These are phyloP conservation scores for Exophiala xenobiotica DNA, from an alignment of 2,329 filamentous ascomycete species.

Conservation along the genomic window DNA sequence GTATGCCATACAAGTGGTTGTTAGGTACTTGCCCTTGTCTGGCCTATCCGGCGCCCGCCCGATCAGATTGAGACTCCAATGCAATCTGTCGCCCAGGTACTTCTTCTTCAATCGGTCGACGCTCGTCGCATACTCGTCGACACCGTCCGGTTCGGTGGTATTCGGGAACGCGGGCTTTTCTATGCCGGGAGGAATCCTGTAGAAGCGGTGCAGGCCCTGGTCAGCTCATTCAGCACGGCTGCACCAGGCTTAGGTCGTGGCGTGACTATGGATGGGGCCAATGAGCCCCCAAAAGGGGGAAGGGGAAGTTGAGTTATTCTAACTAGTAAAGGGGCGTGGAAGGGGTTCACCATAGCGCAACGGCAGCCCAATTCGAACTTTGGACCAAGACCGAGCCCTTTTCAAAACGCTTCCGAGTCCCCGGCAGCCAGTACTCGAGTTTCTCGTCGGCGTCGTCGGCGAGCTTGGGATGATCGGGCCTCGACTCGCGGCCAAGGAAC, in stretches of 20 bases:
- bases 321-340: background rate
- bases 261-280: too few relatives aligned
- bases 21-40: conserved; percentile 15
- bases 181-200: conserved; percentile 19
- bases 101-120: conserved; percentile 17
- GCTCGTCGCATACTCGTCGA: conserved; percentile 13
- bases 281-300: too few relatives aligned
- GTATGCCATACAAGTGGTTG: too few relatives aligned
- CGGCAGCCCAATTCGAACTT: conserved; percentile 15
- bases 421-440: conserved; percentile 14
- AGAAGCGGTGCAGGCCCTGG: too few relatives aligned
- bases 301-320: too few relatives aligned
- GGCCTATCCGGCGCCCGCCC: conserved; percentile 10
- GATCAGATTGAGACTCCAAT: conserved; percentile 25
- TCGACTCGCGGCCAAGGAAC: conserved; percentile 18
- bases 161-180: conserved; percentile 11
- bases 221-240: too few relatives aligned
- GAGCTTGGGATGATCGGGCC: conserved; percentile 19
- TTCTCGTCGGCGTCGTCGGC: conserved; percentile 2
- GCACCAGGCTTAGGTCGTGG: too few relatives aligned
- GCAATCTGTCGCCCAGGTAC: conserved; percentile 10
- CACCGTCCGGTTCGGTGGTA: conserved; percentile 4
- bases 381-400: conserved; percentile 15
- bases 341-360: conserved; percentile 20
- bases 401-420: conserved; percentile 10